These are phyloP conservation scores for Pichia cactophila DNA, from an alignment of 1,139 yeast species.

Conservation along the genomic window DNA sequence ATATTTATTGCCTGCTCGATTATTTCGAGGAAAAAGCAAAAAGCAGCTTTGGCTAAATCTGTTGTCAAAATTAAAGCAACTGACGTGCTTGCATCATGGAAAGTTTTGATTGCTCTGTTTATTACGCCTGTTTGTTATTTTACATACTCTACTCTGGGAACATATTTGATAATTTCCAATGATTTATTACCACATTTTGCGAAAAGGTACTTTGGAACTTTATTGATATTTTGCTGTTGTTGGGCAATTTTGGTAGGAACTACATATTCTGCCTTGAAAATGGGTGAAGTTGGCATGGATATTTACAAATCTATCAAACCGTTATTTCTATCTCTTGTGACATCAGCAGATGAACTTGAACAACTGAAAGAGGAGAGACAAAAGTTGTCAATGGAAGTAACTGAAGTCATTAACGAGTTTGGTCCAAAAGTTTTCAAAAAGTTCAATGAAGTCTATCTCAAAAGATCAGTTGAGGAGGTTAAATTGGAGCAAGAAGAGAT, in stretches of 20 bases:
- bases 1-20: conserved; percentile 51
- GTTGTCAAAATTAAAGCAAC: conserved; percentile 64
- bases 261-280: conserved; percentile 60
- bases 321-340: conserved; percentile 44
- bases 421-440: conserved; percentile 64
- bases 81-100: conserved; percentile 75
- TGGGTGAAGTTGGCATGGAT: conserved; percentile 75
- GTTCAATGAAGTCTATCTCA: conserved; percentile 18
- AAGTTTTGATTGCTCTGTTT: conserved; percentile 58
- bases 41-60: conserved; percentile 55
- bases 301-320: conserved; percentile 63
- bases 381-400: conserved; percentile 45
- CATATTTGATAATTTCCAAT: conserved; percentile 34
- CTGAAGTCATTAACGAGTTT: conserved; percentile 47
- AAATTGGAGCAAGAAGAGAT: conserved; percentile 21
- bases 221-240: conserved; percentile 32
- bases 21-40: conserved; percentile 52
- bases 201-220: conserved; percentile 33
- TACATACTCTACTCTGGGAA: conserved; percentile 52
- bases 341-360: conserved; percentile 40
- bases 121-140: conserved; percentile 63
- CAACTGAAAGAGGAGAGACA: conserved; percentile 43
- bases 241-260: conserved; percentile 48
- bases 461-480: conserved; percentile 19
- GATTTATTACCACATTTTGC: conserved; percentile 31